A percentile compares a stretch with the other conserved stretches of the same genome.
Evolutionary conservation across 441 rosid genomes (phyloP).

Genomic region (Populus hybrid): DNA sequence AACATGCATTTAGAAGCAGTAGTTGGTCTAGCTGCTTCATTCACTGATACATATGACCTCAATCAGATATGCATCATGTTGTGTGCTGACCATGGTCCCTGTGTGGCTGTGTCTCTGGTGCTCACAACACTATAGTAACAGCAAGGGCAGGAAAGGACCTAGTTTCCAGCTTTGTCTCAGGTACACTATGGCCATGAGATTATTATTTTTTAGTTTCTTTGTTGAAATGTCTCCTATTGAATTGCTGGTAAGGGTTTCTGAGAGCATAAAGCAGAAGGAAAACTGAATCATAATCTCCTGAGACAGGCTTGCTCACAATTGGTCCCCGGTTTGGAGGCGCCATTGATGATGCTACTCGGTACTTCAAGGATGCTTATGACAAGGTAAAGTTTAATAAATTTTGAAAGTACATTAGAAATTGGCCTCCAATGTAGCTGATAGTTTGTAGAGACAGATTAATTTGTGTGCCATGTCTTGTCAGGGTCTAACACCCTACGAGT

Average conservation of each 20-base stretch:
- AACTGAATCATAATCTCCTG: constrained; percentile 21
- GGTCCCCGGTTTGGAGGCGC: constrained; percentile 99
- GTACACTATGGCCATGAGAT: constrained; percentile 26
- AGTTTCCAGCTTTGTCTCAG: constrained; percentile 92
- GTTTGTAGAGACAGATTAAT: constrained; percentile 11
- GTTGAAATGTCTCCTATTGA: neutral
- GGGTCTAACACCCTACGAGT: constrained; percentile 85
- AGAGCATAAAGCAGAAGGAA: constrained; percentile 3
- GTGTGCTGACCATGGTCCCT: constrained; percentile 97
- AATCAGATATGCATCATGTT: constrained; percentile 89
- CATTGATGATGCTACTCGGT: constrained; percentile 93
- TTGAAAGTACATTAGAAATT: neutral
- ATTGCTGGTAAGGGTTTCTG: neutral
- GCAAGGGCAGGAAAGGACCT: constrained; percentile 99
- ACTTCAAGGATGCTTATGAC: constrained; percentile 94
- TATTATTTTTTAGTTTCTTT: neutral
- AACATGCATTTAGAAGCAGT: constrained; percentile 5
- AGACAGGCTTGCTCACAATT: constrained; percentile 84
- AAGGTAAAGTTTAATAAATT: constrained; percentile 41
- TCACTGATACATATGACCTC: constrained; percentile 20
- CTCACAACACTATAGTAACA: constrained; percentile 94
- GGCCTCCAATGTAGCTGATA: neutral
- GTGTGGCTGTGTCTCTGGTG: constrained; percentile 66
- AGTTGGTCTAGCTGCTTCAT: constrained; percentile 6
- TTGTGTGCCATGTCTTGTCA: constrained; percentile 28